Conservation (phyloP, 257 asterid genomes). For the Haberlea rhodopensis region DNA sequence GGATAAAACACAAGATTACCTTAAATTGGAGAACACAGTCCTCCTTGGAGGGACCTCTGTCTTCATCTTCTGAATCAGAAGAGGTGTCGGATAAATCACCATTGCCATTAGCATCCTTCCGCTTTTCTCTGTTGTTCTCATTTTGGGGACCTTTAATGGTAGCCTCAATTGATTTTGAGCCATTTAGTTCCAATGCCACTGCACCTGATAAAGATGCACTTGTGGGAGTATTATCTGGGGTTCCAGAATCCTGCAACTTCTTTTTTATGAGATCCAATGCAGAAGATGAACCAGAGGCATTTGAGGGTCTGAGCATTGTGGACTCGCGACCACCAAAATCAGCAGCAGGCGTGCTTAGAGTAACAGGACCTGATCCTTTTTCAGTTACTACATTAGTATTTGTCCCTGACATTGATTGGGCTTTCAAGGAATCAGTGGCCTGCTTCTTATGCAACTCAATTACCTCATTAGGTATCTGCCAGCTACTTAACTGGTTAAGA, state of each 20-base stretch:
- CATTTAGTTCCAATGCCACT: constrained; percentile 56
- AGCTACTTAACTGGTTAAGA: constrained; percentile 79
- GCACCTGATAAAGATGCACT: constrained; percentile 49
- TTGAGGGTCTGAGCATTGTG: constrained; percentile 53
- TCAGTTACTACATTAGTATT: constrained; percentile 46
- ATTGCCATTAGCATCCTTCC: constrained; percentile 60
- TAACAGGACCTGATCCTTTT: constrained; percentile 60
- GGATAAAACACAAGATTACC: constrained; percentile 40
- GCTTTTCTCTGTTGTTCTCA: constrained; percentile 67
- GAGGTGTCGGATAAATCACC: constrained; percentile 75
- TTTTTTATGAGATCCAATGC: constrained; percentile 95
- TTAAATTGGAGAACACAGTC: constrained; percentile 77
- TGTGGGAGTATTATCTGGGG: constrained; percentile 61
- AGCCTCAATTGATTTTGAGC: constrained; percentile 52
- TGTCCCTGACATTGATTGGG: constrained; percentile 45
- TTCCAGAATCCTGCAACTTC: constrained; percentile 94
- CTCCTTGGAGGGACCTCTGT: constrained; percentile 83
- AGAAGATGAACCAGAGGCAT: constrained; percentile 56
- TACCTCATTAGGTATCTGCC: constrained; percentile 93
- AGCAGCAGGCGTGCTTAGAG: constrained; percentile 89
- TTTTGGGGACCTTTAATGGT: constrained; percentile 45
- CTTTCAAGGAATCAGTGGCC: constrained; percentile 58
- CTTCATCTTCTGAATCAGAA: constrained; percentile 92
- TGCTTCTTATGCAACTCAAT: constrained; percentile 72
- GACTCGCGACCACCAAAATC: constrained; percentile 97